A percentile compares a stretch with the other conserved stretches of the same genome.
Conservation (phyloP, 2,329 filamentous ascomycete species). For the Peltaster fructicola region DNA sequence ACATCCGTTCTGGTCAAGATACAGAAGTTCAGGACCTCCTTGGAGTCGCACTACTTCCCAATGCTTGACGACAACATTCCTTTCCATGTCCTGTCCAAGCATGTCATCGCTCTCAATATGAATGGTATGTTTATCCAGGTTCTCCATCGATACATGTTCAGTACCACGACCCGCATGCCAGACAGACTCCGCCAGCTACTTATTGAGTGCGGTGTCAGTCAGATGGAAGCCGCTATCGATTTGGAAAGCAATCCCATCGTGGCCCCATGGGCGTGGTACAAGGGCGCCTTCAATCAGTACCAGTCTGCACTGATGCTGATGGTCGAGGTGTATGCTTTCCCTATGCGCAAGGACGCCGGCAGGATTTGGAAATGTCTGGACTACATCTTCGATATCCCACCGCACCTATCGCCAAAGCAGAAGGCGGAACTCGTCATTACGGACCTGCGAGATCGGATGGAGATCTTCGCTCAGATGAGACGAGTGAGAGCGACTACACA, state of each 20-base stretch:
- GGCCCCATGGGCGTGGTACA: slow-evolving; percentile 50
- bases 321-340: slow-evolving; percentile 45
- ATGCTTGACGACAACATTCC: slow-evolving; percentile 43
- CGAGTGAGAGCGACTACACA: slow-evolving; percentile 23
- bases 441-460: slow-evolving; percentile 44
- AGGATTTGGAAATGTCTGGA: slow-evolving; percentile 56
- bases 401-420: slow-evolving; percentile 31
- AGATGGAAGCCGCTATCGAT: slow-evolving; percentile 36
- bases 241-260: slow-evolving; percentile 37
- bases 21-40: slow-evolving; percentile 46
- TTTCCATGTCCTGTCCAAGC: slow-evolving; percentile 43
- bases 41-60: slow-evolving; percentile 48
- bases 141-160: slow-evolving; percentile 48
- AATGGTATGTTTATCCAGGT: slow-evolving; percentile 48
- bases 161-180: slow-evolving; percentile 33
- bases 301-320: slow-evolving; percentile 53
- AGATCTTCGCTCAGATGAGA: slow-evolving; percentile 41
- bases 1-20: slow-evolving; percentile 50
- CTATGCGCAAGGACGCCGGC: slow-evolving; percentile 38
- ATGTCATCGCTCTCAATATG: slow-evolving; percentile 47
- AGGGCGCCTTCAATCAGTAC: slow-evolving; percentile 53
- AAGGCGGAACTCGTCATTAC: slow-evolving; percentile 45
- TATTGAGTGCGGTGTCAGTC: slow-evolving; percentile 39
- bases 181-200: slow-evolving; percentile 46
- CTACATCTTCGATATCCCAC: slow-evolving; percentile 49